phyloP scores from a whole-genome alignment of 768 basidiomycete species.

The Boletus pseudo-olivaceus region DNA sequence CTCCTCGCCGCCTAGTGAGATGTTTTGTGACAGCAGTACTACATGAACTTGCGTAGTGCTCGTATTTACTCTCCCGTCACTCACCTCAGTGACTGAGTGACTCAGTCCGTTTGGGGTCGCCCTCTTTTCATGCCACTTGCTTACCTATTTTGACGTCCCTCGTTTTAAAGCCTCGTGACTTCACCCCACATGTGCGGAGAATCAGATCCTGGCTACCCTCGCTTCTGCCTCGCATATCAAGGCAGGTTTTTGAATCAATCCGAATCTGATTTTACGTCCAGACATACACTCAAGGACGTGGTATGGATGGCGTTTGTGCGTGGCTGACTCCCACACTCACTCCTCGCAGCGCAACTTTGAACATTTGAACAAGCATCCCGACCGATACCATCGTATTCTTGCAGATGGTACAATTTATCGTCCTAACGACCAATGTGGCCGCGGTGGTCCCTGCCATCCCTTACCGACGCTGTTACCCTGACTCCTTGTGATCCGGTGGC shows the following conservation, averaged over 20 bases:
- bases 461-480: conserved; percentile 9
- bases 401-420: background rate
- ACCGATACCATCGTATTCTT: background rate
- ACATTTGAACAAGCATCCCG: background rate
- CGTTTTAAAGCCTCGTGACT: conserved; percentile 19
- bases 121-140: conserved; percentile 2
- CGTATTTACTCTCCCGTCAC: background rate
- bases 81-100: background rate
- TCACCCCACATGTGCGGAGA: conserved; percentile 29
- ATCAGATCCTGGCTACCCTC: conserved; percentile 22
- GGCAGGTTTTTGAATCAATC: conserved; percentile 12
- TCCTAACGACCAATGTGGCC: background rate
- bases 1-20: background rate
- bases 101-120: conserved; percentile 1
- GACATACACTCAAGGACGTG: conserved; percentile 2
- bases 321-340: no score
- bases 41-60: conserved; percentile 1
- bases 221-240: conserved; percentile 26
- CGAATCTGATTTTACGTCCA: conserved; percentile 19
- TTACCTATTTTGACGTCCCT: conserved; percentile 17
- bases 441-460: background rate
- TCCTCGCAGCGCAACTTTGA: no score
- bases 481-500: conserved; percentile 3
- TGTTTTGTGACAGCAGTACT: conserved; percentile 8
- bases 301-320: conserved; percentile 20